A percentile compares a stretch with the other conserved stretches of the same genome.
phyloP scores from a whole-genome alignment of 768 basidiomycete species.

The Hericium coralloides region DNA sequence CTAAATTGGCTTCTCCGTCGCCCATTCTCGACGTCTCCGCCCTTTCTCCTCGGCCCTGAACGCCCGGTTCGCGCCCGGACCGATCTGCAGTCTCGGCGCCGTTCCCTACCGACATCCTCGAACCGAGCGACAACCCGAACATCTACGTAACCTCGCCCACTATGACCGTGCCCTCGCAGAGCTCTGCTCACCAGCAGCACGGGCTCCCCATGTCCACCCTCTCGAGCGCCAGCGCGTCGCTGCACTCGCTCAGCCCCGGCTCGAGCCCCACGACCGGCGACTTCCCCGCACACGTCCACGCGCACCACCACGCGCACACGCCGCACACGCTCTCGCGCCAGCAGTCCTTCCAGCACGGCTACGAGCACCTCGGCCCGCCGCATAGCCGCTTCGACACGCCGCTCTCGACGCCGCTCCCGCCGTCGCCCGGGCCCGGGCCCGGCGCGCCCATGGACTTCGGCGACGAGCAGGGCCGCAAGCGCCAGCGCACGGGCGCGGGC shows the following conservation, averaged over 20 bases:
- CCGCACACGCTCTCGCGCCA: slow-evolving; percentile 43
- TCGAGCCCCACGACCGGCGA: slow-evolving; percentile 47
- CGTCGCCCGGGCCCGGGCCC: slow-evolving; percentile 20
- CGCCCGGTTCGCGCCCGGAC: slow-evolving; percentile 8
- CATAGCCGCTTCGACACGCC: slow-evolving; percentile 22
- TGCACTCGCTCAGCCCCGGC: slow-evolving; percentile 40
- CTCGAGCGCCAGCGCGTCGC: slow-evolving; percentile 29
- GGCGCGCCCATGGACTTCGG: slow-evolving; percentile 18
- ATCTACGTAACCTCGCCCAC: slow-evolving; percentile 66
- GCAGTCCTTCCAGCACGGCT: slow-evolving; percentile 50
- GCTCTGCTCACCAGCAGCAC: slow-evolving; percentile 2
- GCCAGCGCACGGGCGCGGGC: slow-evolving; percentile 36
- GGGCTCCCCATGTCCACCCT: slow-evolving; percentile 31
- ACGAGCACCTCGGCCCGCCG: slow-evolving; percentile 17
- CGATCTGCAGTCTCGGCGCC: slow-evolving; percentile 23
- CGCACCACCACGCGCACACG: slow-evolving; percentile 29
- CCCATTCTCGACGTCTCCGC: not conserved
- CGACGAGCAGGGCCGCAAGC: slow-evolving; percentile 30
- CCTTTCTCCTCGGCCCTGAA: not conserved
- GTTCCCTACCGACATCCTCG: slow-evolving; percentile 43
- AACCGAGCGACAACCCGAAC: slow-evolving; percentile 44
- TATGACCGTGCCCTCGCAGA: slow-evolving; percentile 26
- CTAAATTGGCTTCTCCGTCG: not conserved
- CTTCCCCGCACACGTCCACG: slow-evolving; percentile 25
- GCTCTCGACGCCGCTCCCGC: slow-evolving; percentile 21